Conservation (phyloP, 2,329 filamentous ascomycete genomes). For the Albifimbria verrucaria region DNA sequence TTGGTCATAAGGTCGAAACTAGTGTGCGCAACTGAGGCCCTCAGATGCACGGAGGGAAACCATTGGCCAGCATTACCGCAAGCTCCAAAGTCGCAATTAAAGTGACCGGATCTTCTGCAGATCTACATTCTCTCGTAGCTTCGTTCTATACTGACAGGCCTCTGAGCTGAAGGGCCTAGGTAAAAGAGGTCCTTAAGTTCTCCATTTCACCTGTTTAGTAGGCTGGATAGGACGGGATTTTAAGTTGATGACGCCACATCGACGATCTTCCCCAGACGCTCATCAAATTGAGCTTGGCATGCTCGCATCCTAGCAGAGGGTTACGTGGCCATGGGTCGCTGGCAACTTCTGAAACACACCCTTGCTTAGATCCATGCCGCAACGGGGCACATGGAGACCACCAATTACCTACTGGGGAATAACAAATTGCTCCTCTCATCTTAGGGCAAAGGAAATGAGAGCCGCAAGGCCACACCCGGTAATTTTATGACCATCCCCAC, state of each 20-base stretch:
- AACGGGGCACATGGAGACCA: background rate
- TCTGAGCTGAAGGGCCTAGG: no score
- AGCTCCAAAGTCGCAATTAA: no score
- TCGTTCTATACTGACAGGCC: no score
- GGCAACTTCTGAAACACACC: background rate
- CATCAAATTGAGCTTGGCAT: background rate
- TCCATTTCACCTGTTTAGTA: background rate
- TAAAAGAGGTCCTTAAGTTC: no score
- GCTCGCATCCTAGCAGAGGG: background rate
- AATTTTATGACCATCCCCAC: background rate
- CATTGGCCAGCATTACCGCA: no score
- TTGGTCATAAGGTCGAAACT: no score
- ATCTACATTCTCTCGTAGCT: no score
- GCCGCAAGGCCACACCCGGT: background rate
- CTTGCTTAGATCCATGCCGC: background rate
- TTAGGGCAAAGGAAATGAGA: background rate
- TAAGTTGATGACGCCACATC: background rate
- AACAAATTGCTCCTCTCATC: background rate
- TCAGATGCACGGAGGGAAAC: no score
- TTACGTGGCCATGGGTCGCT: background rate
- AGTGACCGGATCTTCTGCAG: no score
- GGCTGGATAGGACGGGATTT: background rate
- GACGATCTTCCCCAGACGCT: background rate
- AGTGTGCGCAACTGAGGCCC: no score
- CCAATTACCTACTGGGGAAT: background rate